phyloP scores from a whole-genome alignment of 306 rosid genomes.

The Lagenaria siceraria region DNA sequence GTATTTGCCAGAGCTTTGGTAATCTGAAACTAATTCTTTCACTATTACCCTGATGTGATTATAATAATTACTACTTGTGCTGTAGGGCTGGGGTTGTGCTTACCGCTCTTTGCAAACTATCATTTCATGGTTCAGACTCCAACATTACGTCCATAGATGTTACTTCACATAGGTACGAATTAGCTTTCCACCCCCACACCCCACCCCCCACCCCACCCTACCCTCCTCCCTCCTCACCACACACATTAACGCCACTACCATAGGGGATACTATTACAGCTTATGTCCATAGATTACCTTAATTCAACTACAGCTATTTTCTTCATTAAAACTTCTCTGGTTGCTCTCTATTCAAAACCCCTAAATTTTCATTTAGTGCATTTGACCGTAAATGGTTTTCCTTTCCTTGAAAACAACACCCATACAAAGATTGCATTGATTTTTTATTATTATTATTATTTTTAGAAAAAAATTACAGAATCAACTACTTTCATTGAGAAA shows the following conservation, averaged over 20 bases:
- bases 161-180: conserved; percentile 75
- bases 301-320: not conserved
- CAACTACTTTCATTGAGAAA: too few species aligned
- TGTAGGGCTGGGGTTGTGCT: conserved; percentile 98
- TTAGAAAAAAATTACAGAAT: too few species aligned
- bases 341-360: not conserved
- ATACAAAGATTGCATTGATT: not conserved
- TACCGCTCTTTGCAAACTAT: conserved; percentile 91
- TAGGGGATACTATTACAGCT: not conserved
- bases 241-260: not conserved
- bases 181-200: too few species aligned
- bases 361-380: not conserved
- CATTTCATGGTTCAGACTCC: conserved; percentile 91
- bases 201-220: too few species aligned
- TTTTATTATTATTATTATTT: too few species aligned
- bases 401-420: not conserved
- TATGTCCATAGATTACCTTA: not conserved
- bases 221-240: not conserved
- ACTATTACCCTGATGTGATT: not conserved
- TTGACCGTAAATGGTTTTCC: not conserved
- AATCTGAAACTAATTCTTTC: not conserved
- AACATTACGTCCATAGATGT: conserved; percentile 69
- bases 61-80: conserved; percentile 11
- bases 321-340: not conserved
- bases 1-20: not conserved